Base-by-base conservation (phyloP, 129 eudicot genomes). In the Chrysanthemum lavandulifolium region DNA sequence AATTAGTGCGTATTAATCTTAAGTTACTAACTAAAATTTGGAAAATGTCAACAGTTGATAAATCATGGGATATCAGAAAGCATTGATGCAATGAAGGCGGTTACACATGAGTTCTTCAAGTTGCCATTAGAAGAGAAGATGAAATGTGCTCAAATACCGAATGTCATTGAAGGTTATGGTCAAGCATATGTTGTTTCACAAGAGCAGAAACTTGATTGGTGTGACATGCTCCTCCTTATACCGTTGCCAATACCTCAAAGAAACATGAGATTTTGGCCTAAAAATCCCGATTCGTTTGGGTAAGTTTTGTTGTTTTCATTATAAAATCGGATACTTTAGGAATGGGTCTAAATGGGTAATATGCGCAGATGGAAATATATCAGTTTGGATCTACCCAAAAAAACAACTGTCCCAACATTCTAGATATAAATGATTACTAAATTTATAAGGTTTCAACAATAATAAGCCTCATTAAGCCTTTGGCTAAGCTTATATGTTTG, bases 121-220 rank as follows among this genome's bases (percentile, higher is more conserved):
- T 72, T 80, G 49, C 82, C 87, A n/a, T 66, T 80, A 29, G 87
- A 86, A 33, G 84, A 86, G 69, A 86, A 86, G 88, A 83, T 70
- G 84, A 72, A 55, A 58, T 83, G 50, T 31, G 82, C 81, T 25
- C 91, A 81, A 36, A 58, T 12, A 9, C 76, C 91, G 13, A 72
- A 10, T 49, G 49, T 13, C 23, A 78, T 78, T 50, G 86, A 86
- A 78, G 91, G 91, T 27, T 81, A 80, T 68, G 91, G 91, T 10
- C 87, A 86, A 68, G 80, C 83, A 7, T 83, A 83, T 64, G 85
- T 86, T 67, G 71, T 83, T 21, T 86, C 87, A 16, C 80, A 86
- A 13, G 86, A 80, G 23, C 91, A 86, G 68, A 83, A 83, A 63
- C 85, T 86, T 50, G 91, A 86, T 69, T 79, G 90, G 90, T 84